Conservation (phyloP, 2,329 filamentous ascomycete genomes). For the Diaporthe sp. region DNA sequence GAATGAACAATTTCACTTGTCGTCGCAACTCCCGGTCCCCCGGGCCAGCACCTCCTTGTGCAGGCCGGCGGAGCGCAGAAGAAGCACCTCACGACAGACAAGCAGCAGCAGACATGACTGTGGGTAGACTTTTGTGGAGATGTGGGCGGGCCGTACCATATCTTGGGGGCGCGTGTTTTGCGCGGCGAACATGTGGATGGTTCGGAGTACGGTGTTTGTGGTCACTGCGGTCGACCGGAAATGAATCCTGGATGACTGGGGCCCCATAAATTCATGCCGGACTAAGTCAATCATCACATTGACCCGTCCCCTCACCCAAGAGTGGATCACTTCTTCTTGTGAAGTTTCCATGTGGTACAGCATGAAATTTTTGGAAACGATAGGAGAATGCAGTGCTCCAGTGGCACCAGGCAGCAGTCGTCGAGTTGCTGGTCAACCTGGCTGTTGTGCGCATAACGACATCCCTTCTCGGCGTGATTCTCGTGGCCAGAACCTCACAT, state of each 20-base stretch:
- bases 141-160: background rate
- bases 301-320: background rate
- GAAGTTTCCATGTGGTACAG: constrained; percentile 9
- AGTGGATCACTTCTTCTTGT: background rate
- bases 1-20: background rate
- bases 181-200: background rate
- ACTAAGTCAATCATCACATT: constrained; percentile 7
- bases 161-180: background rate
- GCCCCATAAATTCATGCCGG: constrained; percentile 19
- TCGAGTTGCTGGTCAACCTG: background rate
- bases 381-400: constrained; percentile 1
- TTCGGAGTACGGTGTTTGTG: background rate
- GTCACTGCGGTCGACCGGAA: background rate
- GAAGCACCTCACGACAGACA: background rate
- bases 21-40: background rate
- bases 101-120: background rate
- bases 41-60: background rate
- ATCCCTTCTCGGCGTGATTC: background rate
- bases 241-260: constrained; percentile 3
- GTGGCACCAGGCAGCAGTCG: constrained; percentile 11
- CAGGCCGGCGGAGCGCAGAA: background rate
- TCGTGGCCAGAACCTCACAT: background rate
- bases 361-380: background rate
- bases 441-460: background rate
- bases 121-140: background rate